A percentile compares a stretch with the other conserved stretches of the same genome.
phyloP scores from a whole-genome alignment of 441 rosid genomes.

The Melianthus villosus region DNA sequence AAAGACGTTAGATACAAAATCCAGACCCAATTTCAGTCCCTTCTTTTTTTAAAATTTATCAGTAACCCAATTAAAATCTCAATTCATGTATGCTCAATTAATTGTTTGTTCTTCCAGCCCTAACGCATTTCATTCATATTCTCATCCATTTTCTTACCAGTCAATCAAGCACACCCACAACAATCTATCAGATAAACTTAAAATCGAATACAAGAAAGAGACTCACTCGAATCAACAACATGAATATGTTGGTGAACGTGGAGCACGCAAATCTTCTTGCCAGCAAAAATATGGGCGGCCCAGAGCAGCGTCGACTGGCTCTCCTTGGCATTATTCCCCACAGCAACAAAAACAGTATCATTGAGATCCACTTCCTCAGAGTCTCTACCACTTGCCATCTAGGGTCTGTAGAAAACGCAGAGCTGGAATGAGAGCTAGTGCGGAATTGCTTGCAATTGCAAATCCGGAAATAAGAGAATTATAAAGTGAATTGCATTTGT shows the following conservation, averaged over 20 bases:
- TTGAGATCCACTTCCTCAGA: conserved; percentile 22
- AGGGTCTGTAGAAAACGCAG: too few relatives aligned
- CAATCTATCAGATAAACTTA: too few relatives aligned
- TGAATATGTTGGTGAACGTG: conserved; percentile 45
- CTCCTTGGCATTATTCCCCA: conserved; percentile 46
- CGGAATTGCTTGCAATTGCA: too few relatives aligned
- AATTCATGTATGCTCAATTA: not conserved
- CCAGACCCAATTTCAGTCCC: too few relatives aligned
- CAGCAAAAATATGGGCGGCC: conserved; percentile 47
- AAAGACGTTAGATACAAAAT: too few relatives aligned
- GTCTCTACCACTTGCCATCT: too few relatives aligned
- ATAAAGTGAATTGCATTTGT: too few relatives aligned
- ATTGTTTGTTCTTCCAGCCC: not conserved
- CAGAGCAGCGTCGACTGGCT: conserved; percentile 42
- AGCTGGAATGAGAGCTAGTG: too few relatives aligned
- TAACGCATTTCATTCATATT: not conserved
- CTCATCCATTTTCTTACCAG: too few relatives aligned
- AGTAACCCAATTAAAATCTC: too few relatives aligned
- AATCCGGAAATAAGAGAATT: too few relatives aligned
- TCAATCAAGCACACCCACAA: not conserved
- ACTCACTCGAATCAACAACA: conserved; percentile 40
- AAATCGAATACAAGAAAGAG: conserved; percentile 1
- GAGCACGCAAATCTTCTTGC: conserved; percentile 60
- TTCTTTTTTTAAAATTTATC: too few relatives aligned
- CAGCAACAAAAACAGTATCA: conserved; percentile 62